phyloP scores from a whole-genome alignment of 129 eudicot species.

The Flaveria ramosissima region DNA sequence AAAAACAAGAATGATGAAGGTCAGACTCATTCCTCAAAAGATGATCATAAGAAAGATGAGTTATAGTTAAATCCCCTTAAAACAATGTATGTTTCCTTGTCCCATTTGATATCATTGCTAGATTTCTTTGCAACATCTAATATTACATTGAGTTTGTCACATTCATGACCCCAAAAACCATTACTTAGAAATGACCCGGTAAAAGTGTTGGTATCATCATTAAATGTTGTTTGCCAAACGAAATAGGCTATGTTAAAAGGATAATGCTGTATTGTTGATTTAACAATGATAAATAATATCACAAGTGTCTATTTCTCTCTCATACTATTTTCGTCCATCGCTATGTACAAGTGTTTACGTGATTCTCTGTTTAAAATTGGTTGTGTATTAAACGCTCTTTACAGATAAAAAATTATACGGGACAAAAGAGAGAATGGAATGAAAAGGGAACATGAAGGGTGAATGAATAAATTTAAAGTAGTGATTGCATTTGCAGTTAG shows the following conservation, averaged over 20 bases:
- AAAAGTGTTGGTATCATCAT: conserved; percentile 19
- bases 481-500: no score
- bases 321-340: no score
- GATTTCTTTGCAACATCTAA: neutral
- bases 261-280: neutral
- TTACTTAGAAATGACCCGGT: neutral
- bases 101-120: conserved; percentile 14
- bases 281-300: no score
- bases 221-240: neutral
- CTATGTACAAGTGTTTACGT: no score
- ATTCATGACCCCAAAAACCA: neutral
- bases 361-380: no score
- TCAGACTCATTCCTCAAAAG: conserved; percentile 27
- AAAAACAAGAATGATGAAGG: conserved; percentile 37
- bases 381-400: no score
- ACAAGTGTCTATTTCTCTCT: no score
- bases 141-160: neutral
- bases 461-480: no score
- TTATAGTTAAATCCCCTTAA: conserved; percentile 28
- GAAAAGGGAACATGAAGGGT: no score
- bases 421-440: no score
- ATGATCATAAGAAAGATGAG: conserved; percentile 47
- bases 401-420: no score
- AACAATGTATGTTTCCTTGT: conserved; percentile 2
- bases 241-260: neutral